A percentile compares a stretch with the other conserved stretches of the same genome.
phyloP scores from a whole-genome alignment of 2,329 filamentous ascomycete genomes.

The Monosporascus ibericus region DNA sequence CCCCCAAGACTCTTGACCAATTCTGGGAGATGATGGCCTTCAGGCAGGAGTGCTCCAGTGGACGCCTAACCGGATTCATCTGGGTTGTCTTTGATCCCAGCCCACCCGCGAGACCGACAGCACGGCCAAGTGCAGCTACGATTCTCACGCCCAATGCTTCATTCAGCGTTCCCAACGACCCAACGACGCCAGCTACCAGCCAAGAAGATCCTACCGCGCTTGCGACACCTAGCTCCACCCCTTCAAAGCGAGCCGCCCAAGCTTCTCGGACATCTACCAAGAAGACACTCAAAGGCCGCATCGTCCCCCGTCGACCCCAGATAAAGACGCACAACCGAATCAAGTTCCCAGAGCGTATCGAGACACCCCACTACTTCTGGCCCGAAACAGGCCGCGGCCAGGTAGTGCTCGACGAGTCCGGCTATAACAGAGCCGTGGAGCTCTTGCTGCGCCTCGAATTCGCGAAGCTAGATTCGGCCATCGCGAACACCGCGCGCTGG shows the following conservation, averaged over 20 bases:
- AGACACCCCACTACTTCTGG: constrained; percentile 62
- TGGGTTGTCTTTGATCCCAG: constrained; percentile 78
- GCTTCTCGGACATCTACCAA: constrained; percentile 29
- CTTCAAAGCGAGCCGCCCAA: constrained; percentile 20
- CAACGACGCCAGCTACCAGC: constrained; percentile 1
- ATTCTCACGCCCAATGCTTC: constrained; percentile 25
- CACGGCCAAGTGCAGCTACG: constrained; percentile 5
- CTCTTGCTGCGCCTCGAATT: constrained; percentile 71
- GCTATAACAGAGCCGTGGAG: constrained; percentile 63
- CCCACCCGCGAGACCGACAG: constrained; percentile 2
- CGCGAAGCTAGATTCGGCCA: constrained; percentile 55
- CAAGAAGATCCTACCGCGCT: constrained; percentile 10
- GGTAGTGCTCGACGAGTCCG: constrained; percentile 54
- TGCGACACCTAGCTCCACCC: constrained; percentile 26
- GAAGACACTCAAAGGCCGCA: constrained; percentile 48
- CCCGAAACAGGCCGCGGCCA: constrained; percentile 55
- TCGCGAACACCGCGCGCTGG: constrained; percentile 64
- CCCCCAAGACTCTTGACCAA: constrained; percentile 74
- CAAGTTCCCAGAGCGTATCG: constrained; percentile 43
- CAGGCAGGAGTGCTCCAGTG: constrained; percentile 90
- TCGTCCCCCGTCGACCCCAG: constrained; percentile 57
- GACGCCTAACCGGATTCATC: constrained; percentile 85
- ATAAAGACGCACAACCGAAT: constrained; percentile 54
- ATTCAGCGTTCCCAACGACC: constrained; percentile 21
- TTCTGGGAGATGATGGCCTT: constrained; percentile 99